Base-by-base conservation (phyloP, 345 rosid species). In the Hibiscus tridactylites region DNA sequence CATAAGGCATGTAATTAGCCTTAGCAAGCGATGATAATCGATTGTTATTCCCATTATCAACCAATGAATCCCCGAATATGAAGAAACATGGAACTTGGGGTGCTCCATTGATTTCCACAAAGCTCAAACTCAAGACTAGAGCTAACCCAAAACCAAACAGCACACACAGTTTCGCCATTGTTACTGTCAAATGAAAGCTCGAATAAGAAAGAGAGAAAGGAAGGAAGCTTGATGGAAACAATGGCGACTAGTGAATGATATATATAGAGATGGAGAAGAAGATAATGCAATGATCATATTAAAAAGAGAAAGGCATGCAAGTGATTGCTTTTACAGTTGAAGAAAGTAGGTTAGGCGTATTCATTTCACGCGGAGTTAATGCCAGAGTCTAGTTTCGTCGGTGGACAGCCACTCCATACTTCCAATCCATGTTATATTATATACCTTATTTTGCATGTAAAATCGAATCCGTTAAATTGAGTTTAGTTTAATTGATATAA, bases 31-130 rank as follows among this genome's bases (percentile, higher is more conserved):
- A 91, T 0, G 33, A 1, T 15, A 93, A 95, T 49, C 59, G 75
- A 61, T 93, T 93, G 77, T 93, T 93, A 76, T 93, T 93, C 71
- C 98, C 98, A 76, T 83, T 89, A 53, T 93, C 98, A 16, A 89
- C 96, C 84, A 93, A 76, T 21, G 97, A 93, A 68, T 93, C 98
- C 64, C 98, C 98, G 50, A 93, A 93, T 57, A 91, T 77, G 75
- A 91, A 93, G 83, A 81, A 91, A 74, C 97, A 88, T 26, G 98
- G 97, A 56, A 79, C 97, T 72, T 85, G 88, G 3, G 91, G 92
- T 6, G 75, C 86, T 26, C 81, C 90, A 50, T 39, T 71, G 17
- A 4, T 58, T 26, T 54, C 78, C 8, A 64, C 78, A 42, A 69
- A 71, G 57, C 71, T 33, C 49, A 78, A 49, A 75, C 11, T 54